phyloP scores from a whole-genome alignment of 2,329 filamentous ascomycete genomes.

The Hymenoscyphus linearis region DNA sequence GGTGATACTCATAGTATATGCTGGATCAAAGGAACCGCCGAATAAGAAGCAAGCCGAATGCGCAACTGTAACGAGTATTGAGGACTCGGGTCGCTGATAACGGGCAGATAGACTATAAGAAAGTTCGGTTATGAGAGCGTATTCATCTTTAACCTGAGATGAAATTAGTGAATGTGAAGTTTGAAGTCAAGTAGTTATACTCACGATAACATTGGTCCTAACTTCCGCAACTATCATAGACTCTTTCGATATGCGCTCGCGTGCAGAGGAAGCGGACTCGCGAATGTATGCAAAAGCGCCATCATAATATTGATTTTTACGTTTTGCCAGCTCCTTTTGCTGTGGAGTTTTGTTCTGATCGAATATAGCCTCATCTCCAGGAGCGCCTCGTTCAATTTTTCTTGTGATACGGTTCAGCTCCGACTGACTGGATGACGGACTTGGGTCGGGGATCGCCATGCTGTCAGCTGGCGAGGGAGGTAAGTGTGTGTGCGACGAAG shows the following conservation, averaged over 20 bases:
- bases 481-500: slow-evolving; percentile 14
- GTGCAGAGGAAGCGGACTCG: slow-evolving; percentile 26
- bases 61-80: slow-evolving; percentile 69
- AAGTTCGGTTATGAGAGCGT: slow-evolving; percentile 67
- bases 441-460: slow-evolving; percentile 14
- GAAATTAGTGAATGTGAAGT: slow-evolving; percentile 56
- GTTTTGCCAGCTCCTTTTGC: slow-evolving; percentile 25
- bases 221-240: slow-evolving; percentile 57
- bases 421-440: slow-evolving; percentile 14
- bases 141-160: slow-evolving; percentile 66
- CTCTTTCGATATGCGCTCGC: slow-evolving; percentile 28
- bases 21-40: slow-evolving; percentile 69
- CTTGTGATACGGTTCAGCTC: slow-evolving; percentile 22
- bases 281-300: slow-evolving; percentile 32
- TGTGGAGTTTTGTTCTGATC: slow-evolving; percentile 26
- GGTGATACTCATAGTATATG: slow-evolving; percentile 71
- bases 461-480: slow-evolving; percentile 27
- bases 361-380: slow-evolving; percentile 26
- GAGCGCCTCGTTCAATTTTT: slow-evolving; percentile 27
- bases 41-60: slow-evolving; percentile 72
- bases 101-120: slow-evolving; percentile 67
- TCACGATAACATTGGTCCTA: slow-evolving; percentile 58
- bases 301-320: slow-evolving; percentile 31
- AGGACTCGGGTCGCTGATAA: slow-evolving; percentile 68
- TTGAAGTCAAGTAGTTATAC: slow-evolving; percentile 51